Conservation (phyloP, 371 early-diverging fungal species). For the Rhizopus microsporus region DNA sequence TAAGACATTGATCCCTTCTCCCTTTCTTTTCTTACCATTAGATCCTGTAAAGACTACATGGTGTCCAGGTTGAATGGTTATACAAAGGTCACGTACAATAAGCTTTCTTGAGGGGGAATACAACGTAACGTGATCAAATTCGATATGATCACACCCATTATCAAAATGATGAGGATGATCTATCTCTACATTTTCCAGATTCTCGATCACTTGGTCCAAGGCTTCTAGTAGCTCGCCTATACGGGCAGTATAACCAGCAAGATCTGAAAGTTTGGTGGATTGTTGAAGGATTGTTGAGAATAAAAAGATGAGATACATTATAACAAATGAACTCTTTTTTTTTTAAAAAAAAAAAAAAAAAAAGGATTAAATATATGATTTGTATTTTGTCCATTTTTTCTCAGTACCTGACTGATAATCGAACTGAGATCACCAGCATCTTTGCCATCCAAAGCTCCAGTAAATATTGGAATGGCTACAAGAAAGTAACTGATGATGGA, state of each 20-base stretch:
- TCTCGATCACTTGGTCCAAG: constrained; percentile 51
- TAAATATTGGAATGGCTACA: constrained; percentile 82
- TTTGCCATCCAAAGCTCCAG: constrained; percentile 72
- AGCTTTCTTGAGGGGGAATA: constrained; percentile 33
- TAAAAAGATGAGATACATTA: constrained; percentile 72
- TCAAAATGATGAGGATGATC: constrained; percentile 36
- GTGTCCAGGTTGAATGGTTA: constrained; percentile 51
- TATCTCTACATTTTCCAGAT: constrained; percentile 46
- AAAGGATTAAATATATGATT: not conserved
- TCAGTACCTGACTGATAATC: constrained; percentile 68
- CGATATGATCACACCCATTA: constrained; percentile 27
- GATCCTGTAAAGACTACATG: constrained; percentile 72
- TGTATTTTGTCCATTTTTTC: no score
- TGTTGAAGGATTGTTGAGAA: constrained; percentile 79
- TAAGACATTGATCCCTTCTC: not conserved
- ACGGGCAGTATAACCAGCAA: constrained; percentile 88
- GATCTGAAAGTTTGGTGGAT: constrained; percentile 64
- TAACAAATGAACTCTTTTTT: constrained; percentile 68
- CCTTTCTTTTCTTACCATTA: constrained; percentile 50
- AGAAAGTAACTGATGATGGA: constrained; percentile 82
- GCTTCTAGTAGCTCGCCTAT: constrained; percentile 80
- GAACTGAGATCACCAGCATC: constrained; percentile 67
- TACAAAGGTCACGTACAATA: constrained; percentile 50
- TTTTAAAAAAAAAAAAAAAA: no score
- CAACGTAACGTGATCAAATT: constrained; percentile 39